Percentiles rank a stretch among this genome's conserved stretches.
Evolutionary conservation across 805 yeast species (phyloP).

Genomic region (Kodamaea neixiangensis): DNA sequence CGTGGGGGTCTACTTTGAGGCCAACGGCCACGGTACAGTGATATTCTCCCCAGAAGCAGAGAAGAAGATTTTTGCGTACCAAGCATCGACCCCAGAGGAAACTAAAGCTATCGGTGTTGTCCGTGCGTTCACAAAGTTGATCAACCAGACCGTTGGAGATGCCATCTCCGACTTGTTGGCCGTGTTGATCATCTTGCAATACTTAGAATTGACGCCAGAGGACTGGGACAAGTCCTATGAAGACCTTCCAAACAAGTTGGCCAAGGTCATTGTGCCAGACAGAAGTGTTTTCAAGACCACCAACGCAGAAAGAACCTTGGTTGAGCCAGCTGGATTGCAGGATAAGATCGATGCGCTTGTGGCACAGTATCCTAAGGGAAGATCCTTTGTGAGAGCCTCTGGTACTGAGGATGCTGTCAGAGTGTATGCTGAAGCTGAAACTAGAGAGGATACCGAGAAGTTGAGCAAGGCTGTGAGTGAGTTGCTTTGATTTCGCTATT

Average conservation of each 20-base stretch:
- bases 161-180: conserved; percentile 90
- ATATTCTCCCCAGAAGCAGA: conserved; percentile 63
- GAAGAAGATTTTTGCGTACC: conserved; percentile 30
- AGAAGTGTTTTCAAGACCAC: conserved; percentile 78
- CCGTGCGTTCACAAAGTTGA: conserved; percentile 62
- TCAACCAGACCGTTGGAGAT: conserved; percentile 98
- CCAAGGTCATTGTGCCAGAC: conserved; percentile 82
- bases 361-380: conserved; percentile 54
- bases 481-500: conserved; percentile 17
- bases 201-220: conserved; percentile 57
- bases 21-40: conserved; percentile 99
- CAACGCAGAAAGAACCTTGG: conserved; percentile 83
- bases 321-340: conserved; percentile 79
- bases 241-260: conserved; percentile 84
- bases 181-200: conserved; percentile 63
- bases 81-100: conserved; percentile 44
- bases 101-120: conserved; percentile 54
- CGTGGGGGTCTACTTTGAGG: conserved; percentile 94
- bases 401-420: conserved; percentile 98
- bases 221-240: conserved; percentile 77
- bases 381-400: conserved; percentile 94
- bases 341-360: conserved; percentile 67
- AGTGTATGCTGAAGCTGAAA: conserved; percentile 86
- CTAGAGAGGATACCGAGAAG: conserved; percentile 29
- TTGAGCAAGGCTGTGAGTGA: conserved; percentile 32